Base-by-base conservation (phyloP, 208 protist species). In the Acanthamoeba triangularis region DNA sequence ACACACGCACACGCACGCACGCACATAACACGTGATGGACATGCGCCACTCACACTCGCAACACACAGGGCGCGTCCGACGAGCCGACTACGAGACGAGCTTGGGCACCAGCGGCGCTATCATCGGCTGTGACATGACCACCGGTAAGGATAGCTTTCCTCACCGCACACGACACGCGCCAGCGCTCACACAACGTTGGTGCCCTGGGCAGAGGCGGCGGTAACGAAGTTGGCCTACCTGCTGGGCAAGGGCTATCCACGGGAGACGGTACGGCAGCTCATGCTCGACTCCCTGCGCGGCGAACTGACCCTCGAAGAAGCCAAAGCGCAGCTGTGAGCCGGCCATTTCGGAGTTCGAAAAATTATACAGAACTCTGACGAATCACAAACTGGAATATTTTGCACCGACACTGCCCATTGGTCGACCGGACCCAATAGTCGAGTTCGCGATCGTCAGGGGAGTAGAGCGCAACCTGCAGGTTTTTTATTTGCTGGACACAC, bases 91-190 rank as follows among this genome's bases (percentile, higher is more conserved):
- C 8, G 30, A 72, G 30, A 72, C 65, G 65, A 72, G 65, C 65
- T 20, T 72, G 65, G 65, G 65, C 30, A 72, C 65, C 30, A 72
- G 65, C 65, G 65, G 65, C 1, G 65, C 65, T 30, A 72, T 72
- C 65, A 72, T 72, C 65, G 65, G 65, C 23, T 84, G 74, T 37
- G 41, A 84, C 74, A 84, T 84, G 74, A 84, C 74, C 13, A 84
- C 74, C 8, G 74, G 74, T 84, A 80, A 1, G 30, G n/a, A n/a
- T n/a, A 1, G 72, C 8, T 28, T 47, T 14, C 30, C 65, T n/a
- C n/a, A n/a, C n/a, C n/a, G n/a, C n/a, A n/a, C 65, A 30, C 30
- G n/a, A 74, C 30, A 23, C n/a, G 65, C 10, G 6, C 10, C 13
- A 35, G 11, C 10, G 25, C 33, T 74, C 65, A 74, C 61, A 25